A percentile compares a stretch with the other conserved stretches of the same genome.
phyloP scores from a whole-genome alignment of 148 eudicot species.

The Chenopodium quinoa region DNA sequence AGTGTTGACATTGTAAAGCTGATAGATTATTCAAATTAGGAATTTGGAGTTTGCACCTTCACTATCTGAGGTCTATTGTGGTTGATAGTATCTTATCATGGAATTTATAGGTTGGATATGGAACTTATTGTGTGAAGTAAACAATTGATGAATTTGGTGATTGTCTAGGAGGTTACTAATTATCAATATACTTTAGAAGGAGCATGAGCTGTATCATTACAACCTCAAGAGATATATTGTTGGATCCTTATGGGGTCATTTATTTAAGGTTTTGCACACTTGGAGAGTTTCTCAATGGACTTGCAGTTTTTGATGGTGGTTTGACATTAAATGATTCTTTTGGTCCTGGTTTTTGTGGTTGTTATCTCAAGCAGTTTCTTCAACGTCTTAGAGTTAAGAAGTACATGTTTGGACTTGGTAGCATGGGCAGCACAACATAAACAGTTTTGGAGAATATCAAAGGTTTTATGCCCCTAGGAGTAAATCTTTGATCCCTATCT shows the following conservation, averaged over 20 bases:
- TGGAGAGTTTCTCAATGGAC: neutral
- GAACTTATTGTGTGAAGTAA: neutral
- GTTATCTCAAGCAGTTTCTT: too few relatives aligned
- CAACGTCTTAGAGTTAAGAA: too few relatives aligned
- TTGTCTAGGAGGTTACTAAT: neutral
- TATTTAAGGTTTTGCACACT: too few relatives aligned
- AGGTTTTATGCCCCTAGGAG: too few relatives aligned
- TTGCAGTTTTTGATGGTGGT: neutral
- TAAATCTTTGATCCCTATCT: too few relatives aligned
- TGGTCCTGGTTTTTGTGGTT: too few relatives aligned
- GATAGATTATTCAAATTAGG: neutral
- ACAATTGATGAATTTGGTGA: neutral
- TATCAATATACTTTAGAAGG: neutral
- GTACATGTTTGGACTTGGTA: too few relatives aligned
- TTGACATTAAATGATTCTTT: too few relatives aligned
- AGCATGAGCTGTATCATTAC: neutral
- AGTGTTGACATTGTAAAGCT: neutral
- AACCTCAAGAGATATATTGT: neutral
- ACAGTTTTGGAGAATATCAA: too few relatives aligned
- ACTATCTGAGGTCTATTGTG: neutral
- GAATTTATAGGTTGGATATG: neutral
- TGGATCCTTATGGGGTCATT: neutral
- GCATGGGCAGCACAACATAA: too few relatives aligned
- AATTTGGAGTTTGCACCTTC: neutral
- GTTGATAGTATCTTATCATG: neutral